Conservation (phyloP, 2,329 filamentous ascomycete species). For the Colletotrichum sojae region DNA sequence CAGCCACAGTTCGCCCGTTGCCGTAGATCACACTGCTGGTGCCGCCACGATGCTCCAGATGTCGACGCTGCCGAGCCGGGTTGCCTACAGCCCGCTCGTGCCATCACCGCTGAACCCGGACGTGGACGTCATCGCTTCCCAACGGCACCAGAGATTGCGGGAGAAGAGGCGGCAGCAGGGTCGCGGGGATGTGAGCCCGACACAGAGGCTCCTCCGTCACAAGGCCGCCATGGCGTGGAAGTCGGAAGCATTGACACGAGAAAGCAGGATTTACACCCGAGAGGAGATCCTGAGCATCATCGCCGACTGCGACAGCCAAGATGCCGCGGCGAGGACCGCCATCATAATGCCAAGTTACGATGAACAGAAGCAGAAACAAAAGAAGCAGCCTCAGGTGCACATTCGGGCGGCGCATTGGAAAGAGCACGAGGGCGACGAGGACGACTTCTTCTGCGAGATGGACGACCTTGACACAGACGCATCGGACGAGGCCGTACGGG, state of each 20-base stretch:
- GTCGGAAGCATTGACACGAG: slow-evolving; percentile 42
- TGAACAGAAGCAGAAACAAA: slow-evolving; percentile 4
- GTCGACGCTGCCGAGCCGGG: slow-evolving; percentile 38
- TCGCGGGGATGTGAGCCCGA: slow-evolving; percentile 52
- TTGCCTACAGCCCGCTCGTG: slow-evolving; percentile 44
- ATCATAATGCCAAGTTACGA: slow-evolving; percentile 20
- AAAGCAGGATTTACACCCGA: slow-evolving; percentile 34
- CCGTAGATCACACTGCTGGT: neutral
- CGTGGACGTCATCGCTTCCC: slow-evolving; percentile 32
- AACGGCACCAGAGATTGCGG: slow-evolving; percentile 39
- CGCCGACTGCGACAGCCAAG: slow-evolving; percentile 36
- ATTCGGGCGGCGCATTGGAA: slow-evolving; percentile 41
- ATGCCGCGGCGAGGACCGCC: slow-evolving; percentile 23
- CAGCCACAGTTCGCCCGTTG: neutral
- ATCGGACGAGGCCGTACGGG: slow-evolving; percentile 14
- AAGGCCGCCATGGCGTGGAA: slow-evolving; percentile 60
- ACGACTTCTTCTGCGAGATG: slow-evolving; percentile 39
- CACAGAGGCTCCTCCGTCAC: slow-evolving; percentile 56
- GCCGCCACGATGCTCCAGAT: slow-evolving; percentile 24
- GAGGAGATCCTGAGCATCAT: slow-evolving; percentile 39
- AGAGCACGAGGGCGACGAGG: slow-evolving; percentile 36
- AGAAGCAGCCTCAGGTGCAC: slow-evolving; percentile 29
- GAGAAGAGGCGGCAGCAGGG: slow-evolving; percentile 39
- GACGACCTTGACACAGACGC: slow-evolving; percentile 25
- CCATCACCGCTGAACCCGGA: slow-evolving; percentile 50